Conservation (phyloP, 495 filamentous ascomycete species). For the Penicillium canariense region DNA sequence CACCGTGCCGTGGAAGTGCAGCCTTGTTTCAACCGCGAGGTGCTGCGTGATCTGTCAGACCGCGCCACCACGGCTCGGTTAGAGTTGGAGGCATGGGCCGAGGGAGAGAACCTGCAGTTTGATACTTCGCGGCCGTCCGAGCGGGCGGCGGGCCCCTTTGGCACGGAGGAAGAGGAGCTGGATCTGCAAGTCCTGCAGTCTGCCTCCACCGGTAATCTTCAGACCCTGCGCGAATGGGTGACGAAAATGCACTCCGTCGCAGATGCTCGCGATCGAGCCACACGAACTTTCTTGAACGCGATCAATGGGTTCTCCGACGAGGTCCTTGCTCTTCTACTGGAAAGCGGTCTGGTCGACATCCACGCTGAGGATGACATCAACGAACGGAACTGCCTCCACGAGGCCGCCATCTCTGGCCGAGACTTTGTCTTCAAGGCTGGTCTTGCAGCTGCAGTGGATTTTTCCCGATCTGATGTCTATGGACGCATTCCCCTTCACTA, state of each 20-base stretch:
- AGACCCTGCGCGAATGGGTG: constrained; percentile 62
- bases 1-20: constrained; percentile 95
- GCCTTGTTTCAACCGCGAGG: constrained; percentile 94
- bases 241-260: constrained; percentile 50
- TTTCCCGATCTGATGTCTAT: constrained; percentile 84
- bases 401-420: constrained; percentile 88
- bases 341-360: constrained; percentile 79
- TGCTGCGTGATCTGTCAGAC: constrained; percentile 94
- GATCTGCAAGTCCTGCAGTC: constrained; percentile 88
- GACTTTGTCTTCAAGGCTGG: constrained; percentile 71
- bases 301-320: constrained; percentile 82
- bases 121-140: constrained; percentile 60
- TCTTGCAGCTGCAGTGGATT: constrained; percentile 66
- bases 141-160: constrained; percentile 61
- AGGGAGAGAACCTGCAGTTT: constrained; percentile 86
- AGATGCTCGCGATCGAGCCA: constrained; percentile 69
- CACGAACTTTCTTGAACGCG: constrained; percentile 82
- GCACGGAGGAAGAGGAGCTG: constrained; percentile 78
- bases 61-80: constrained; percentile 90
- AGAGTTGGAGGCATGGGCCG: constrained; percentile 93
- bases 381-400: constrained; percentile 91
- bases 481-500: constrained; percentile 93
- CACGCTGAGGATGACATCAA: constrained; percentile 95
- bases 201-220: constrained; percentile 69
- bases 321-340: constrained; percentile 70